Conservation (phyloP, 331 rosid species). For the Malus hybrid region DNA sequence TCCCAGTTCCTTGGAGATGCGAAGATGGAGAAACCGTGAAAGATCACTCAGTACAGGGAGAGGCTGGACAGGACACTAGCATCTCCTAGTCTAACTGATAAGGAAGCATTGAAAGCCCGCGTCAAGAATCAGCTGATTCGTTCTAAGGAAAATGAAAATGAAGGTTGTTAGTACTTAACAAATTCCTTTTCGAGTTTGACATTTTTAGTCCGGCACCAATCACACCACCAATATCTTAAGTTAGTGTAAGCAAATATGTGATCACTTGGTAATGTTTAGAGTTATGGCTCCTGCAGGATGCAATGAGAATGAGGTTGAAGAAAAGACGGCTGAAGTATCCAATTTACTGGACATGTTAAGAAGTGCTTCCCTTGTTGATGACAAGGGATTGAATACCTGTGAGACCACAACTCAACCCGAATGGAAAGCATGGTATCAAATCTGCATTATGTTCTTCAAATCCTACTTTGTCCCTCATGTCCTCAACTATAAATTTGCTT, state of each 20-base stretch:
- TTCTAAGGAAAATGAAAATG: constrained; percentile 32
- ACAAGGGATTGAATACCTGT: constrained; percentile 16
- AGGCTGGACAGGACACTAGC: constrained; percentile 73
- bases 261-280: not conserved
- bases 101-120: constrained; percentile 40
- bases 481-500: not conserved
- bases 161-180: constrained; percentile 36
- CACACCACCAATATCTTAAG: not conserved
- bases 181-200: not conserved
- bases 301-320: constrained; percentile 38
- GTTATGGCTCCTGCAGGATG: constrained; percentile 34
- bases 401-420: constrained; percentile 32
- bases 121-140: constrained; percentile 52
- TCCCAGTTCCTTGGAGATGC: constrained; percentile 24
- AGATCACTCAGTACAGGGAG: constrained; percentile 68
- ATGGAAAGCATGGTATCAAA: constrained; percentile 67
- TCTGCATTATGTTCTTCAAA: constrained; percentile 9
- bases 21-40: constrained; percentile 47
- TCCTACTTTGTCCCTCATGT: not conserved
- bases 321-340: constrained; percentile 54
- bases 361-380: constrained; percentile 42
- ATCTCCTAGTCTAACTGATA: constrained; percentile 53
- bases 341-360: constrained; percentile 78
- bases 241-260: not conserved
- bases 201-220: not conserved